These are phyloP conservation scores for Aspergillus felis DNA, from an alignment of 2,329 filamentous ascomycete species.

Conservation along the genomic window DNA sequence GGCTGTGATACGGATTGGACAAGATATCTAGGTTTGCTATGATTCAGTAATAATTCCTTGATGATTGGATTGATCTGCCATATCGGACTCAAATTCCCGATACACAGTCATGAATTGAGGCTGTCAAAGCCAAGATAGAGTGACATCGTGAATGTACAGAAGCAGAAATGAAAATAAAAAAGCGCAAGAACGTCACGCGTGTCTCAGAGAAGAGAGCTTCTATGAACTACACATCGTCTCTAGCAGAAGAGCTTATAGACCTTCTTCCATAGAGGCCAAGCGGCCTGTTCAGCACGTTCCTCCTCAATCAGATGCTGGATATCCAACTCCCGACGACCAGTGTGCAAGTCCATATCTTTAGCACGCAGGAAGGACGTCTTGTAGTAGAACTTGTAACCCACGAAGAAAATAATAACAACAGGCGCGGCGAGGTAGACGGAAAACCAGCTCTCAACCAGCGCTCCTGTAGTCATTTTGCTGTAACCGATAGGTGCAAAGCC, in stretches of 20 bases:
- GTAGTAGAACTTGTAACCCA: constrained; percentile 72
- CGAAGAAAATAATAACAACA: constrained; percentile 58
- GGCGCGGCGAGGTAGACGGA: constrained; percentile 54
- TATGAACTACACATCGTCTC: neutral
- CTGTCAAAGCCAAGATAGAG: neutral
- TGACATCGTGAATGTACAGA: neutral
- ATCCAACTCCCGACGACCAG: constrained; percentile 81
- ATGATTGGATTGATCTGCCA: neutral
- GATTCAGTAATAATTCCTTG: neutral
- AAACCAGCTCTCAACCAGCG: constrained; percentile 66
- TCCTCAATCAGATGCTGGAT: constrained; percentile 72
- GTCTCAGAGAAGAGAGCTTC: neutral
- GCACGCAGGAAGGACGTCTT: constrained; percentile 63
- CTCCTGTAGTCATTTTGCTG: constrained; percentile 37
- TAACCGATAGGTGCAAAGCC: constrained; percentile 71
- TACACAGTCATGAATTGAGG: neutral
- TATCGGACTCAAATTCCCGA: neutral
- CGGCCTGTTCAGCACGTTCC: constrained; percentile 68
- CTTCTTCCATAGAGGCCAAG: constrained; percentile 74
- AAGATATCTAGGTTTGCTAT: neutral
- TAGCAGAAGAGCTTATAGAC: constrained; percentile 71
- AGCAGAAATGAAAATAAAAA: neutral
- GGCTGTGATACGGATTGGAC: neutral
- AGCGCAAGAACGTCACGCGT: constrained; percentile 5
- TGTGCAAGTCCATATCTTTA: constrained; percentile 79